Evolutionary conservation across 495 filamentous ascomycete genomes (phyloP), one percentile per base, ranked within the genome.

Genomic region (Diplogelasinospora grovesii): DNA sequence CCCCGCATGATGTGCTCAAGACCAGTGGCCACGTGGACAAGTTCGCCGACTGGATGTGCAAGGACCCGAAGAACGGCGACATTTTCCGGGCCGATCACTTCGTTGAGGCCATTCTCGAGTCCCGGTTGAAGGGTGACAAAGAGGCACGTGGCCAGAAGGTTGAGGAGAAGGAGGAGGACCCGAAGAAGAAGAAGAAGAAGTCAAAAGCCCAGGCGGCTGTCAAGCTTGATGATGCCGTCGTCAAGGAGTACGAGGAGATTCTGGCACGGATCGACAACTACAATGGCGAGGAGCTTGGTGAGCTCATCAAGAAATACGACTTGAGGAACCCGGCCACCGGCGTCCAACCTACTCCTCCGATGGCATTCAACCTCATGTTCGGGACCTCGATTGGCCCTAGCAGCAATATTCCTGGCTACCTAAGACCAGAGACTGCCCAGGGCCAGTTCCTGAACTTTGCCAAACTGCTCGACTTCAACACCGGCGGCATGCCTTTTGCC

Each of bases 31-130:
- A 98, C 65, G 92, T 97, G 37, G 92, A 96, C 49, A 93, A 93
- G 63, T 98, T 97, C 61, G 84, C 88, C 50, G 93, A 97, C 61
- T 96, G 86, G 86, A 95, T 96, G 89, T 94, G 88, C 79, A 96
- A 96, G 65, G 92, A 98, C 61, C 88, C 89, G 38, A 92, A 94
- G 70, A 92, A 83, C 51, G 92, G 92, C 54, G 93, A 97, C 69
- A 93, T 96, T 43, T 81, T 96, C 61, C 78, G 92, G 45, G 89
- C 92, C 21, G 92, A 98, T 59, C 92, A 98, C 66, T 72, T 97
- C 48, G 86, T 98, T 24, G 87, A 97, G 68, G 89, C 94, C 53
- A 79, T 95, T 20, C 74, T 98, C 16, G 89, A 95, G 68, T 61
- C 72, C 22, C 74, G 92, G 18, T 64, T 98, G 34, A 88, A 86